Evolutionary conservation across 306 rosid genomes (phyloP).

Genomic region (Cucurbita pepo): DNA sequence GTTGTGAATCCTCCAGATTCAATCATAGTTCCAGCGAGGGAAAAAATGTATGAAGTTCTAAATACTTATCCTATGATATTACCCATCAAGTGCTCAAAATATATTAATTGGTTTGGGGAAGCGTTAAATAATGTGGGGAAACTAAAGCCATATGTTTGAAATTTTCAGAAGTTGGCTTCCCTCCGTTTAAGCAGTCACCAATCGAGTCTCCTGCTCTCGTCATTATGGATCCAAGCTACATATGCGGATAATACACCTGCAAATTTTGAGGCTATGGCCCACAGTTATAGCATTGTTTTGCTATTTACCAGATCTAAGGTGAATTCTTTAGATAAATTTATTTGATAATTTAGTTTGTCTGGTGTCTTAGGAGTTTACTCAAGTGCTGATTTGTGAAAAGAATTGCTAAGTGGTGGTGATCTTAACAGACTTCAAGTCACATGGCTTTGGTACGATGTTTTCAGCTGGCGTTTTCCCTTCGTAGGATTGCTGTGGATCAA

Average conservation of each 20-base stretch:
- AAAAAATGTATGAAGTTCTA: conserved; percentile 33
- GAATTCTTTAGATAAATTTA: conserved; percentile 14
- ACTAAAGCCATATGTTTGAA: conserved; percentile 2
- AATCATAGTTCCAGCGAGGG: conserved; percentile 29
- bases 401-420: neutral
- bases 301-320: conserved; percentile 78
- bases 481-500: conserved; percentile 43
- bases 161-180: conserved; percentile 55
- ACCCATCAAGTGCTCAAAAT: neutral
- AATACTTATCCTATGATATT: neutral
- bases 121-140: conserved; percentile 4
- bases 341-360: conserved; percentile 2
- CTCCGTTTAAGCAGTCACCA: conserved; percentile 88
- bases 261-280: conserved; percentile 90
- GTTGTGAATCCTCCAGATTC: conserved; percentile 23
- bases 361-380: neutral
- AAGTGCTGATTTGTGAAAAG: neutral
- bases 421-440: conserved; percentile 53
- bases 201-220: conserved; percentile 86
- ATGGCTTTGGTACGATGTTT: conserved; percentile 70
- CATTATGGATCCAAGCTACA: conserved; percentile 94
- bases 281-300: conserved; percentile 57
- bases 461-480: conserved; percentile 81
- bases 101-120: neutral
- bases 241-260: conserved; percentile 50